Evolutionary conservation across 495 filamentous ascomycete species (phyloP).

Genomic region (Lasiosphaeriaceae sp.): DNA sequence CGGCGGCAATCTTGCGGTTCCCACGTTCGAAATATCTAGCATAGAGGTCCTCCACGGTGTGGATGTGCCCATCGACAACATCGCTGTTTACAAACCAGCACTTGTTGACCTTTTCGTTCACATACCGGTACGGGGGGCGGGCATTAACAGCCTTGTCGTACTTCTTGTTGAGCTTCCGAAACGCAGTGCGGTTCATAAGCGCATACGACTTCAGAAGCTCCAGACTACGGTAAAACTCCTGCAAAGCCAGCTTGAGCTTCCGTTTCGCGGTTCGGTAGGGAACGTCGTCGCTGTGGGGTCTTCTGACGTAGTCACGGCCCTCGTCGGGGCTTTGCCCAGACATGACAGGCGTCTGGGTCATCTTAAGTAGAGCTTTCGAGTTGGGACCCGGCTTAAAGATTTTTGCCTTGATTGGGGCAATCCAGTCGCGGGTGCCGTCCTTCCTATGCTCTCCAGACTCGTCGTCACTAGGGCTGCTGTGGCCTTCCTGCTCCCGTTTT

Average conservation of each 20-base stretch:
- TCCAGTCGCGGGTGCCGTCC: constrained; percentile 28
- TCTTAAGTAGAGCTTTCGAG: constrained; percentile 39
- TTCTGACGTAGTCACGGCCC: constrained; percentile 61
- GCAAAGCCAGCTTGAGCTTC: constrained; percentile 83
- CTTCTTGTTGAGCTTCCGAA: constrained; percentile 98
- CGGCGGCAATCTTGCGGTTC: constrained; percentile 84
- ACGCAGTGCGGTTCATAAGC: constrained; percentile 82
- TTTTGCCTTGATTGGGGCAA: constrained; percentile 39
- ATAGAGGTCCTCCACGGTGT: constrained; percentile 81
- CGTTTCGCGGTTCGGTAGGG: constrained; percentile 80
- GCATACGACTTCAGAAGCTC: constrained; percentile 90
- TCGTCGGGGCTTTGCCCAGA: constrained; percentile 33
- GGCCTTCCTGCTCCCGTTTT: constrained; percentile 20
- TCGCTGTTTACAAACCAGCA: constrained; percentile 87
- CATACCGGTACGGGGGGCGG: constrained; percentile 71
- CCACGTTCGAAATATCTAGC: constrained; percentile 86
- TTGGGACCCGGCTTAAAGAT: constrained; percentile 45
- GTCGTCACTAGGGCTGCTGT: constrained; percentile 11
- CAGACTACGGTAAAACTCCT: constrained; percentile 88
- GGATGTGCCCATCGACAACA: constrained; percentile 71
- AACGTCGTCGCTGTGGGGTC: constrained; percentile 55
- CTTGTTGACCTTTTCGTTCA: constrained; percentile 88
- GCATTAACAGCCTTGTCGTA: constrained; percentile 87
- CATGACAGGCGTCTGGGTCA: constrained; percentile 39
- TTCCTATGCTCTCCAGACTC: constrained; percentile 16